Percentiles rank a stretch among this genome's conserved stretches.
Evolutionary conservation across 495 filamentous ascomycete genomes (phyloP).

Genomic region (Aspergillus bridgeri): DNA sequence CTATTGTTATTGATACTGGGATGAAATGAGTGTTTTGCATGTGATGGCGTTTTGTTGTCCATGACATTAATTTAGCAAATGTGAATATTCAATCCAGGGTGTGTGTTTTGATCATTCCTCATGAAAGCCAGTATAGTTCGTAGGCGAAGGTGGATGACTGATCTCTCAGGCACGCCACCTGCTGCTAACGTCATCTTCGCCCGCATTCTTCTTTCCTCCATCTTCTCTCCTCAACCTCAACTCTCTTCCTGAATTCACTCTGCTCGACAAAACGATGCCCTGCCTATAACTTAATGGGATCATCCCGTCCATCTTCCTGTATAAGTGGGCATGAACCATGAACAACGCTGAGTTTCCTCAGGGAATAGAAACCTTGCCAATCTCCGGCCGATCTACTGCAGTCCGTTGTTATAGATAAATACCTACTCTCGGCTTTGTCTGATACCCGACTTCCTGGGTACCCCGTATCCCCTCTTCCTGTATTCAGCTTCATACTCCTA

Average conservation of each 20-base stretch:
- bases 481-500: background rate
- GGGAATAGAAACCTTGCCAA: background rate
- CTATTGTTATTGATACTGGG: background rate
- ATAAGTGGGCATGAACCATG: constrained; percentile 10
- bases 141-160: background rate
- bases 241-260: background rate
- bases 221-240: background rate
- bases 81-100: background rate
- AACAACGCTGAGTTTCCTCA: constrained; percentile 1
- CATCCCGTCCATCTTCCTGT: background rate
- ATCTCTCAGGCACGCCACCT: background rate
- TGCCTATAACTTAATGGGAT: background rate
- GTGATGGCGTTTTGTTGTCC: constrained; percentile 8
- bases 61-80: background rate
- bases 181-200: background rate
- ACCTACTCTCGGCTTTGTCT: background rate
- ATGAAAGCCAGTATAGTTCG: too few species aligned
- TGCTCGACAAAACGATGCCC: background rate
- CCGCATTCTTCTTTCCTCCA: too few species aligned
- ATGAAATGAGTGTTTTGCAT: constrained; percentile 7
- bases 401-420: background rate
- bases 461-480: background rate
- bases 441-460: background rate
- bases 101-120: too few species aligned
- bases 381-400: background rate